phyloP scores from a whole-genome alignment of 2,329 filamentous ascomycete genomes.

The Cladosporium oxysporum region DNA sequence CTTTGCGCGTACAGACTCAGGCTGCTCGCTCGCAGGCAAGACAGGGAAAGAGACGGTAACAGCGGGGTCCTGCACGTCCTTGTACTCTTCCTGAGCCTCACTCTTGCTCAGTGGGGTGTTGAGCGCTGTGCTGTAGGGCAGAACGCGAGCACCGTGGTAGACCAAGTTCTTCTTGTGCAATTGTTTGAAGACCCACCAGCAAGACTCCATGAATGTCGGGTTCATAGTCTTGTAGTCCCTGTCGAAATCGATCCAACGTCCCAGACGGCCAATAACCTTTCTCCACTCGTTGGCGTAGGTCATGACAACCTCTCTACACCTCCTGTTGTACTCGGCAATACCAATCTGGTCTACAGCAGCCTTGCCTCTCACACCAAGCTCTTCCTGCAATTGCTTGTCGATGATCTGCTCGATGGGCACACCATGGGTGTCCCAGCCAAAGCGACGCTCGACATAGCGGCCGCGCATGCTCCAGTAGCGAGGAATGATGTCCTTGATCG shows the following conservation, averaged over 20 bases:
- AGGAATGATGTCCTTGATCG: conserved; percentile 96
- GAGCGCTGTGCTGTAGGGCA: conserved; percentile 92
- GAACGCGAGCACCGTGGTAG: conserved; percentile 87
- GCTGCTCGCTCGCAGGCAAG: conserved; percentile 43
- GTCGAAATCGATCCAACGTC: conserved; percentile 97
- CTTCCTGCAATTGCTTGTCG: conserved; percentile 71
- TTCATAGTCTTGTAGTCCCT: conserved; percentile 99
- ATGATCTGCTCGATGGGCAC: conserved; percentile 96
- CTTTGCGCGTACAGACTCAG: conserved; percentile 31
- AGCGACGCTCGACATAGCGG: conserved; percentile 85
- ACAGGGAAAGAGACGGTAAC: conserved; percentile 87
- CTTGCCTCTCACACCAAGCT: conserved; percentile 79
- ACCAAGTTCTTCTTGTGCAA: conserved; percentile 86
- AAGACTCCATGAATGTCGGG: conserved; percentile 89
- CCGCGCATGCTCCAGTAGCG: conserved; percentile 98
- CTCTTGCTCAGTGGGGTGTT: conserved; percentile 91
- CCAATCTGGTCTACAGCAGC: conserved; percentile 85
- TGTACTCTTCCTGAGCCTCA: conserved; percentile 92
- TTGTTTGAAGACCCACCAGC: conserved; percentile 97
- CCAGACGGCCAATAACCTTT: conserved; percentile 80
- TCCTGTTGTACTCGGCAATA: conserved; percentile 84
- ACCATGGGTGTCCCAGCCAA: conserved; percentile 95
- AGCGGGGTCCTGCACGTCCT: conserved; percentile 87
- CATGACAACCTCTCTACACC: conserved; percentile 93
- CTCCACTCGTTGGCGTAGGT: conserved; percentile 85